Conservation (phyloP, 1,284 basidiomycete species). For the Trichosporon asahii region DNA sequence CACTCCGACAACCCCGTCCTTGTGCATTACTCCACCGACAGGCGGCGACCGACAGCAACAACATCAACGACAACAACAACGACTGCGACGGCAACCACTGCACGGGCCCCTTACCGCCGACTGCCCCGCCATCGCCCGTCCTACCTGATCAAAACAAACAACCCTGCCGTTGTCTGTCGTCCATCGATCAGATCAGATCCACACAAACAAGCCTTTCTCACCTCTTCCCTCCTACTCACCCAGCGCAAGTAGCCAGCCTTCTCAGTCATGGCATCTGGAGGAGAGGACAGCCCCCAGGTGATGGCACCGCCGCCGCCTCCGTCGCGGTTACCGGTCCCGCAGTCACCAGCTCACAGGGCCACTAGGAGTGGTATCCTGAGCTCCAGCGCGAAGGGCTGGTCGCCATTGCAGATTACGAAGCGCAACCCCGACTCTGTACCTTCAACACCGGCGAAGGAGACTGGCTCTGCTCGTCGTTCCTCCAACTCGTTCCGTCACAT, state of each 20-base stretch:
- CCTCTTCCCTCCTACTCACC: background rate
- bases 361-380: slow-evolving; percentile 45
- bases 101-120: background rate
- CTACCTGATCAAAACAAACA: slow-evolving; percentile 1
- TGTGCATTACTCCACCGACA: background rate
- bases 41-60: background rate
- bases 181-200: background rate
- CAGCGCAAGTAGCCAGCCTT: background rate
- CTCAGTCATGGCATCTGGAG: slow-evolving; percentile 12
- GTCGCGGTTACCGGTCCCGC: slow-evolving; percentile 14
- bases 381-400: slow-evolving; percentile 53
- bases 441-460: background rate
- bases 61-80: background rate
- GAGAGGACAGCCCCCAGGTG: slow-evolving; percentile 9
- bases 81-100: background rate
- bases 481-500: slow-evolving; percentile 80
- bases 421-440: slow-evolving; percentile 26
- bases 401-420: slow-evolving; percentile 51
- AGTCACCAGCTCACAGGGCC: slow-evolving; percentile 20
- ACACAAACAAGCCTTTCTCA: background rate
- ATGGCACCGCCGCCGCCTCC: slow-evolving; percentile 8
- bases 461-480: slow-evolving; percentile 57
- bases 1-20: background rate
- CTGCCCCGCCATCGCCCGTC: slow-evolving; percentile 2
- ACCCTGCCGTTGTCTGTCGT: background rate